phyloP scores from a whole-genome alignment of 805 yeast species.

The Candida ascalaphidarum region DNA sequence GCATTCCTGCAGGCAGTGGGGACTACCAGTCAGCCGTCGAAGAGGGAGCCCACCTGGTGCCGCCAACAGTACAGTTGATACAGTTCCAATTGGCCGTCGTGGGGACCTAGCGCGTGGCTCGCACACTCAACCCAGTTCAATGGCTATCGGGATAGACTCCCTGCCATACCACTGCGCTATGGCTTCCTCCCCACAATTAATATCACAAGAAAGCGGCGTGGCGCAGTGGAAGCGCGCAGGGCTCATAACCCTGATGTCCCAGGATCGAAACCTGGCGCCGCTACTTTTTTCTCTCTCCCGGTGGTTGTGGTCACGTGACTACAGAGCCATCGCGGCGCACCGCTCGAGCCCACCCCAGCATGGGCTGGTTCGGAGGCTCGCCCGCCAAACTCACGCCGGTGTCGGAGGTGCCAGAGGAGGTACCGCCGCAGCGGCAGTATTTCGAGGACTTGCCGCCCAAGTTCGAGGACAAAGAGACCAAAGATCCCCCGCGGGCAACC shows the following conservation, averaged over 20 bases:
- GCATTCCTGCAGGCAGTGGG: neutral
- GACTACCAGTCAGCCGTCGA: too few relatives aligned
- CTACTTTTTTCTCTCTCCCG: slow-evolving; percentile 39
- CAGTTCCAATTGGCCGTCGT: too few relatives aligned
- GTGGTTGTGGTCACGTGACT: too few relatives aligned
- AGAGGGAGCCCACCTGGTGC: too few relatives aligned
- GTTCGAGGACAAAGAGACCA: slow-evolving; percentile 28
- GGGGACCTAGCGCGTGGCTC: too few relatives aligned
- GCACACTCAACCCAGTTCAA: too few relatives aligned
- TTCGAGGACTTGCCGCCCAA: slow-evolving; percentile 48
- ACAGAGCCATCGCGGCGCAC: too few relatives aligned
- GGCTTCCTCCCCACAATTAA: too few relatives aligned
- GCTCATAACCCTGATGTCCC: slow-evolving; percentile 98
- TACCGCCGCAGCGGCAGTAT: slow-evolving; percentile 16
- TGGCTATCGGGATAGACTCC: too few relatives aligned
- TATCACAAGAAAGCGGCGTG: slow-evolving; percentile 74
- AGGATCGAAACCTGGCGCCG: slow-evolving; percentile 96
- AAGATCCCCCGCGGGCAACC: slow-evolving; percentile 5
- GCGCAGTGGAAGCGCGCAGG: slow-evolving; percentile 99
- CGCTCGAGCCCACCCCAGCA: slow-evolving; percentile 13
- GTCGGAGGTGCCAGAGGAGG: slow-evolving; percentile 13
- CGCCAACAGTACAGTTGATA: too few relatives aligned
- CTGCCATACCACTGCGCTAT: too few relatives aligned
- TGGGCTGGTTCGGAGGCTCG: slow-evolving; percentile 37
- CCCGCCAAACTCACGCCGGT: slow-evolving; percentile 31